phyloP scores from a whole-genome alignment of 805 yeast species.

The Saccharomycopsis oosterbeekiorum region DNA sequence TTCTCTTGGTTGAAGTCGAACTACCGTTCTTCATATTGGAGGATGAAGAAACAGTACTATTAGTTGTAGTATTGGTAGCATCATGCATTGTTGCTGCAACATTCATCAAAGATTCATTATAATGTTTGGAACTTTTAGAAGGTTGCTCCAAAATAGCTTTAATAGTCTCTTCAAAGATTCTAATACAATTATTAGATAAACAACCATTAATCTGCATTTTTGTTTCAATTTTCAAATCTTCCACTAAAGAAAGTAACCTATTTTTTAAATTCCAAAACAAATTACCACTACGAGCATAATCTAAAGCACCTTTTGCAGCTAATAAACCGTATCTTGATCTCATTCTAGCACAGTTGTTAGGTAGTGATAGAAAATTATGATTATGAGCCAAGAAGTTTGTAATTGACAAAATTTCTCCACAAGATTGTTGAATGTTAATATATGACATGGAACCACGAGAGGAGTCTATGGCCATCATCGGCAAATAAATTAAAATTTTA shows the following conservation, averaged over 20 bases:
- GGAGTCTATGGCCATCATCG: slow-evolving; percentile 38
- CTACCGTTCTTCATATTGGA: neutral
- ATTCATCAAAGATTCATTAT: neutral
- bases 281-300: slow-evolving; percentile 77
- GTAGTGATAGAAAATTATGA: slow-evolving; percentile 44
- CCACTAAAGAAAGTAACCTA: slow-evolving; percentile 40
- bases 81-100: neutral
- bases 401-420: slow-evolving; percentile 48
- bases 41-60: neutral
- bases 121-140: slow-evolving; percentile 24
- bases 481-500: slow-evolving; percentile 53
- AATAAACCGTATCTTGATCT: slow-evolving; percentile 53
- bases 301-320: slow-evolving; percentile 69
- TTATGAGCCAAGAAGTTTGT: slow-evolving; percentile 34
- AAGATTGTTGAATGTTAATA: slow-evolving; percentile 59
- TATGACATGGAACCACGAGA: slow-evolving; percentile 43
- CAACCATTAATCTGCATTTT: slow-evolving; percentile 50
- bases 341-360: slow-evolving; percentile 52
- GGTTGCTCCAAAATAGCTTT: slow-evolving; percentile 48
- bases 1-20: neutral
- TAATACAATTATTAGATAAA: slow-evolving; percentile 46
- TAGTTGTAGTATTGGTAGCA: neutral
- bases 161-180: slow-evolving; percentile 47
- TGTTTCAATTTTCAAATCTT: slow-evolving; percentile 42
- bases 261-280: slow-evolving; percentile 59